phyloP scores from a whole-genome alignment of 1,284 basidiomycete species.

The Austroboletus novae-zelandiae region DNA sequence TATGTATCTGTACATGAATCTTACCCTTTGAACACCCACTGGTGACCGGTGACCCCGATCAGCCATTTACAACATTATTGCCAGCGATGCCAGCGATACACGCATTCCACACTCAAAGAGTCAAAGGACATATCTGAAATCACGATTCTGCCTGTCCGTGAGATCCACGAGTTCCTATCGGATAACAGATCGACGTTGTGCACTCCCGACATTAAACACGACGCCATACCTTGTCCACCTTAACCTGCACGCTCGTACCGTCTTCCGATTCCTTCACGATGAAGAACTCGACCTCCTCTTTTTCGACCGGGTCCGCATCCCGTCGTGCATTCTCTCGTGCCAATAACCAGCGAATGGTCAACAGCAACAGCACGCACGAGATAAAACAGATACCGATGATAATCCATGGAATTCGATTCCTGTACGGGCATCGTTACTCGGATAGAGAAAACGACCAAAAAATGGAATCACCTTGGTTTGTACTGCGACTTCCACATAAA shows the following conservation, averaged over 20 bases:
- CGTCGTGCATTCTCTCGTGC: conserved; percentile 61
- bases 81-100: too few relatives aligned
- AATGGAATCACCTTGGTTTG: conserved; percentile 50
- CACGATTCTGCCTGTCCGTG: conserved; percentile 62
- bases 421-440: conserved; percentile 6
- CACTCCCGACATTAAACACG: not conserved
- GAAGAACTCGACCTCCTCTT: conserved; percentile 63
- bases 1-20: too few relatives aligned
- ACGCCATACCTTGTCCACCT: conserved; percentile 56
- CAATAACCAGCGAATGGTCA: conserved; percentile 55
- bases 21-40: too few relatives aligned
- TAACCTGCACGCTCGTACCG: conserved; percentile 50
- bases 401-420: conserved; percentile 66
- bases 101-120: conserved; percentile 21
- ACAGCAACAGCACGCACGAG: conserved; percentile 46
- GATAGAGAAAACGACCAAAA: too few relatives aligned
- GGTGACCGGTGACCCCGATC: too few relatives aligned
- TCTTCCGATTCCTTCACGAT: conserved; percentile 50
- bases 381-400: conserved; percentile 58
- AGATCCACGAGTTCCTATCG: conserved; percentile 62
- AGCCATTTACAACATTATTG: too few relatives aligned
- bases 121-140: conserved; percentile 54
- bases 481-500: conserved; percentile 73
- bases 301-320: conserved; percentile 51
- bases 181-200: not conserved